Evolutionary conservation across 2,329 filamentous ascomycete species (phyloP).

Genomic region (Xylaria sp.): DNA sequence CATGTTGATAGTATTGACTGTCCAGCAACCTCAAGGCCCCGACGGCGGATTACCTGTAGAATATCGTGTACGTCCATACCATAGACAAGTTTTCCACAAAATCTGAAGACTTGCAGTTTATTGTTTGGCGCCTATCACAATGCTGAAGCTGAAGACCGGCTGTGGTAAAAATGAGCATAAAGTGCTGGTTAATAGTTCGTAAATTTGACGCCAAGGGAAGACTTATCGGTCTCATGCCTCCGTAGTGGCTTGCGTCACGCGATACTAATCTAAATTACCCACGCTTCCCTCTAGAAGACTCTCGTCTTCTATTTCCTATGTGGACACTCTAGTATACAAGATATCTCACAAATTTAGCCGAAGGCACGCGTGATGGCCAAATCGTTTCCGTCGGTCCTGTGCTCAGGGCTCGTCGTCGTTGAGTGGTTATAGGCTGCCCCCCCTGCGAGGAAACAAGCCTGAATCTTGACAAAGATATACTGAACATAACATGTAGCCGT

Average conservation of each 20-base stretch:
- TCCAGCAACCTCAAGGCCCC: no score
- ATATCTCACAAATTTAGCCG: background rate
- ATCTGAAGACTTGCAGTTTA: no score
- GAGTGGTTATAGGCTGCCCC: background rate
- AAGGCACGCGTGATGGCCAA: background rate
- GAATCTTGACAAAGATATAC: background rate
- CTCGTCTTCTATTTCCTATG: background rate
- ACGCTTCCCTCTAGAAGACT: background rate
- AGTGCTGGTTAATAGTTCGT: background rate
- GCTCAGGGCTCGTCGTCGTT: background rate
- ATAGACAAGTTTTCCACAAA: no score
- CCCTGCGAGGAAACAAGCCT: background rate
- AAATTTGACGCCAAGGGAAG: background rate
- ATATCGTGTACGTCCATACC: no score
- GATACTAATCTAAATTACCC: background rate
- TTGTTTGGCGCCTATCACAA: no score
- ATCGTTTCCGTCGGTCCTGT: background rate
- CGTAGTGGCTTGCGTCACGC: background rate
- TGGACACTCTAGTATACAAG: background rate
- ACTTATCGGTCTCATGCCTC: background rate
- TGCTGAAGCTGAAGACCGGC: no score
- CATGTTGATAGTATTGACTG: background rate
- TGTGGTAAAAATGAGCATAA: no score
- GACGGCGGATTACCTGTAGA: no score
- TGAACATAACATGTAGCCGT: background rate